Base-by-base conservation (phyloP, 108 stramenopile genomes). In the Craspedostauros australis region DNA sequence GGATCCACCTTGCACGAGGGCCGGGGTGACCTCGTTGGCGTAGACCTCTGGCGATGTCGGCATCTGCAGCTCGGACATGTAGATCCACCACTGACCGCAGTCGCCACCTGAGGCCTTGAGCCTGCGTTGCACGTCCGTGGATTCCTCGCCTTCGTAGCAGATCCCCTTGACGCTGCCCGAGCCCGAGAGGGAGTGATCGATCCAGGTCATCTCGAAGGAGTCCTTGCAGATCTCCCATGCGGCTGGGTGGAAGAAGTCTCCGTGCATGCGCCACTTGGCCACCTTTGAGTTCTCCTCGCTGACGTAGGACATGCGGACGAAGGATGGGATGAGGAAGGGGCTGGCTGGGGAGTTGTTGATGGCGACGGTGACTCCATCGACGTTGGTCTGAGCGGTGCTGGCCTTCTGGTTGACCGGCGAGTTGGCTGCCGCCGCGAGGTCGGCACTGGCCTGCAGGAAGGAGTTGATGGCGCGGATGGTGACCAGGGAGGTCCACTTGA, bases 1-100 rank as follows among this genome's bases (percentile, higher is more conserved):
- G 21, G 77, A 80, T 36, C 89, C 89, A 30, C 89, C 89, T 48
- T 84, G 80, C 24, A 91, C 81, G 16, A 83, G 26, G 18, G 89
- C 67, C 27, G 80, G 54, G 6, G 77, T 77, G 14, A 75, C 70
- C 54, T 90, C 88, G 51, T 90, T 90, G 16, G 88, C 88, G 46
- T 86, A 90, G 43, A 90, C 75, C 50, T 86, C 88, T 4, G 89
- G 89, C 21, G 64, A 70, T 1, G 71, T 78, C 12, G 89, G 78
- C 89, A 91, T 91, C 56, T 91, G 89, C 33, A 86, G 70, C 64
- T 91, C 89, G 6, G 80, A 64, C 69, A 91, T 81, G 61, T 82
- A 91, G n/a, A 86, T 57, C 89, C 89, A 91, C 89, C 89, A 91
- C 56, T 91, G 89, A 29, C 88, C 88, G 54, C 88, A 89, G 21